Conservation (phyloP, 768 basidiomycete species). For the Tephrocybe sp. region DNA sequence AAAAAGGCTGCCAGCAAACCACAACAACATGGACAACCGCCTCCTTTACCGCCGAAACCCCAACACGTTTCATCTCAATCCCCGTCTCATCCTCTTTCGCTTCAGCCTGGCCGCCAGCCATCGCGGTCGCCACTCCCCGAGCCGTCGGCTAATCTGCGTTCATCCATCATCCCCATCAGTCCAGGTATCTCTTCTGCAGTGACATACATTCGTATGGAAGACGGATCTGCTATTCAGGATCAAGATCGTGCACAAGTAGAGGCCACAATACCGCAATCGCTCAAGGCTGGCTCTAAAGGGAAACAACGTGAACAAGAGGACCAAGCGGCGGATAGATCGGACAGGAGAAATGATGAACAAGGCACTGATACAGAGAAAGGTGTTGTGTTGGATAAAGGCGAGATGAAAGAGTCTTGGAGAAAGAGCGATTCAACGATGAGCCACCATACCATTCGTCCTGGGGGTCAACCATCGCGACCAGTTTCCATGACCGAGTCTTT, state of each 20-base stretch:
- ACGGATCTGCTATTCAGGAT: slow-evolving; percentile 9
- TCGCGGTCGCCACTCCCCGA: slow-evolving; percentile 4
- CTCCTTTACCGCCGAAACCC: slow-evolving; percentile 19
- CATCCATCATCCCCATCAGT: slow-evolving; percentile 54
- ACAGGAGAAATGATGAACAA: slow-evolving; percentile 7
- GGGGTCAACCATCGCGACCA: slow-evolving; percentile 58
- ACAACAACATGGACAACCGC: slow-evolving; percentile 2
- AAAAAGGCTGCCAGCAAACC: slow-evolving; percentile 11
- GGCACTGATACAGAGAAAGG: slow-evolving; percentile 3
- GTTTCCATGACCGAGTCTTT: slow-evolving; percentile 78
- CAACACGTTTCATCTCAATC: slow-evolving; percentile 2
- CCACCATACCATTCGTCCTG: slow-evolving; percentile 66
- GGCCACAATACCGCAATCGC: not conserved
- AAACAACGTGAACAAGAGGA: slow-evolving; percentile 18
- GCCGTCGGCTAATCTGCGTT: slow-evolving; percentile 32
- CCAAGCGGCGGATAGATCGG: slow-evolving; percentile 7
- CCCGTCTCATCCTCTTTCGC: no score
- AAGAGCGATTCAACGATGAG: slow-evolving; percentile 85
- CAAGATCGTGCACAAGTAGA: not conserved
- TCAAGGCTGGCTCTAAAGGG: not conserved
- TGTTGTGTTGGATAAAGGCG: slow-evolving; percentile 25
- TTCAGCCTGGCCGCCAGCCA: not conserved
- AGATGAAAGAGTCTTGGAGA: slow-evolving; percentile 69
- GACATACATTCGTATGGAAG: slow-evolving; percentile 46
- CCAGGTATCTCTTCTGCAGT: slow-evolving; percentile 58